Evolutionary conservation across 2,329 filamentous ascomycete genomes (phyloP), one percentile per base, ranked within the genome.

Genomic region (Pleochaeta shiraiana): DNA sequence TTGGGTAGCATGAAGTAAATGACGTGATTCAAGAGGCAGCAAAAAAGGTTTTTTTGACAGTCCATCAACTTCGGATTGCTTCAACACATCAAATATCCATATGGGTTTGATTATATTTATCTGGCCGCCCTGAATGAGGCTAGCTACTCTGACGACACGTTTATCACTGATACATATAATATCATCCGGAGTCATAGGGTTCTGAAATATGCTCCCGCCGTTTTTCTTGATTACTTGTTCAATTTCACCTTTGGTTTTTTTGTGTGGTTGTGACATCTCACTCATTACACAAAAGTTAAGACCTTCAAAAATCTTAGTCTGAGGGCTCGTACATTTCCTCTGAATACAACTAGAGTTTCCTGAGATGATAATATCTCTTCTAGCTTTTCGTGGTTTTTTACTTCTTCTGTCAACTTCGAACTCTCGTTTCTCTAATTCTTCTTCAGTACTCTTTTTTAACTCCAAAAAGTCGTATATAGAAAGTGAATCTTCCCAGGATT

Each of bases 241-340:
- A 1, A 98, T 76, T 67, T 95, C 85, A 0, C 80, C 77, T 73
- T 95, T 96, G 5, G 80, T 81, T 72, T 83, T 90, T 74, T 88
- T 93, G 28, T 78, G 75, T 0, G 89, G 88, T 50, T 81, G 78
- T 1, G 79, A 72, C 31, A 86, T 84, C 63, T 95, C 90, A 1
- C 87, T 91, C 71, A 96, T 80, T 24, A 97, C 81, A 75, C 84
- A 95, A 72, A 96, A 95, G 47, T 83, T 85, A 16, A 93, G 74
- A 0, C 87, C 87, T 9, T 84, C 78, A 68, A 96, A 95, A 0
- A 95, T 72, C 55, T 82, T 79, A 0, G 83, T 83, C 55, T 78
- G 78, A 1, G 81, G 80, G 0, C 79, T 81, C 1, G 76, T 76
- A 69, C 85, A 86, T n/a, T 74, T 74, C 34, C 16, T 39, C 16